Evolutionary conservation across 352 stramenopile genomes (phyloP).

Genomic region (Phytopythium boreale): DNA sequence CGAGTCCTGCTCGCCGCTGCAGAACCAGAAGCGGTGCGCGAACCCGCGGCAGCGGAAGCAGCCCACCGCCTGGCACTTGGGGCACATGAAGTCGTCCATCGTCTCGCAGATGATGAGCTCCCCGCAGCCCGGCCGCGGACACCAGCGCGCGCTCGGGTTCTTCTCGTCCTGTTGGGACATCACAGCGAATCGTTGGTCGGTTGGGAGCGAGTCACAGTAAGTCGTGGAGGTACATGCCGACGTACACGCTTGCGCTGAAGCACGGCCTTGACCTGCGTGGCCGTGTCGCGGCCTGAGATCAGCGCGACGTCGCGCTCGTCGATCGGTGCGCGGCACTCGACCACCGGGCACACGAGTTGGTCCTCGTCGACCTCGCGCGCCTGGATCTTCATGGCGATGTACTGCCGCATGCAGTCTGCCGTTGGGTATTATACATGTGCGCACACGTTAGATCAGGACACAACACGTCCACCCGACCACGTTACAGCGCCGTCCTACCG

Average conservation of each 20-base stretch:
- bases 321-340: constrained; percentile 45
- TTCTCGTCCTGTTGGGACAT: constrained; percentile 49
- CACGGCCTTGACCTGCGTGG: constrained; percentile 25
- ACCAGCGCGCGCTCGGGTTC: constrained; percentile 72
- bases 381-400: constrained; percentile 59
- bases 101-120: constrained; percentile 64
- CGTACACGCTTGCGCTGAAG: constrained; percentile 57
- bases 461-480: too few relatives aligned
- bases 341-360: constrained; percentile 59
- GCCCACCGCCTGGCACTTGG: constrained; percentile 43
- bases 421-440: background rate
- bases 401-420: constrained; percentile 44
- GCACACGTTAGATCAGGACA: background rate
- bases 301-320: constrained; percentile 30
- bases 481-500: constrained; percentile 10
- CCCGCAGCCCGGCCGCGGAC: constrained; percentile 47
- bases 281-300: constrained; percentile 23
- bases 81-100: constrained; percentile 52
- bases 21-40: constrained; percentile 63
- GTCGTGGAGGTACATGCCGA: background rate
- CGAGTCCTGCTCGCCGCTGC: constrained; percentile 36
- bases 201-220: background rate
- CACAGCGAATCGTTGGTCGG: background rate
- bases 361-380: constrained; percentile 63
- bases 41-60: constrained; percentile 60